Evolutionary conservation across 2,329 filamentous ascomycete genomes (phyloP).

Genomic region (Drechslerella dactyloides): DNA sequence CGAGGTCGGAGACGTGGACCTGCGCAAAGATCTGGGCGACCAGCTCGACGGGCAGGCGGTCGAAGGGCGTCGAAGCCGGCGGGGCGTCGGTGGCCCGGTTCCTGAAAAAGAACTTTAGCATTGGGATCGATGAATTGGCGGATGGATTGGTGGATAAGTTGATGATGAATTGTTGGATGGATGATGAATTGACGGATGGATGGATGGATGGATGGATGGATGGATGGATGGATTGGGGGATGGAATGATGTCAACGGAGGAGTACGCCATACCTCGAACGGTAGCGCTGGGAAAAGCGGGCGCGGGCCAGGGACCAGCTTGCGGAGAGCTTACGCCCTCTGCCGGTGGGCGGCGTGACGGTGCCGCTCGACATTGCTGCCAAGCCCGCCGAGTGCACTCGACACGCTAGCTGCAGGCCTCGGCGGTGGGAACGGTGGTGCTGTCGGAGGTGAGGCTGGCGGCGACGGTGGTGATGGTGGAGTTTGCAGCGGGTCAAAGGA

Average conservation of each 20-base stretch:
- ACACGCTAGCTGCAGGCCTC: no score
- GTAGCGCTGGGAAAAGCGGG: constrained; percentile 43
- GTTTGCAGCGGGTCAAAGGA: no score
- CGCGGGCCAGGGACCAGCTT: constrained; percentile 40
- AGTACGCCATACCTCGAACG: constrained; percentile 44
- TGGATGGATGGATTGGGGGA: neutral
- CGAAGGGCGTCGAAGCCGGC: constrained; percentile 52
- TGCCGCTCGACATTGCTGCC: neutral
- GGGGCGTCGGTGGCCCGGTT: constrained; percentile 14
- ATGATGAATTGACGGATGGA: neutral
- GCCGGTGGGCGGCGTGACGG: constrained; percentile 1
- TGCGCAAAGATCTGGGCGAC: constrained; percentile 54
- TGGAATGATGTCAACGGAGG: no score
- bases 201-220: neutral
- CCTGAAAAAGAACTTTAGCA: constrained; percentile 5
- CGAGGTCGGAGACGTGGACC: constrained; percentile 52
- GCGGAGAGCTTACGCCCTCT: constrained; percentile 42
- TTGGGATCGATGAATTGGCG: neutral
- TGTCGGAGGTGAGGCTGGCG: no score
- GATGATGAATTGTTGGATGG: neutral
- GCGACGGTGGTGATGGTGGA: no score
- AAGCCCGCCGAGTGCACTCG: no score
- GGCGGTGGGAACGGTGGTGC: no score
- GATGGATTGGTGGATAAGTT: neutral
- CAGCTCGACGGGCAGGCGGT: constrained; percentile 54